A percentile compares a stretch with the other conserved stretches of the same genome.
Conservation (phyloP, 2,329 filamentous ascomycete genomes). For the Cordyceps militaris region DNA sequence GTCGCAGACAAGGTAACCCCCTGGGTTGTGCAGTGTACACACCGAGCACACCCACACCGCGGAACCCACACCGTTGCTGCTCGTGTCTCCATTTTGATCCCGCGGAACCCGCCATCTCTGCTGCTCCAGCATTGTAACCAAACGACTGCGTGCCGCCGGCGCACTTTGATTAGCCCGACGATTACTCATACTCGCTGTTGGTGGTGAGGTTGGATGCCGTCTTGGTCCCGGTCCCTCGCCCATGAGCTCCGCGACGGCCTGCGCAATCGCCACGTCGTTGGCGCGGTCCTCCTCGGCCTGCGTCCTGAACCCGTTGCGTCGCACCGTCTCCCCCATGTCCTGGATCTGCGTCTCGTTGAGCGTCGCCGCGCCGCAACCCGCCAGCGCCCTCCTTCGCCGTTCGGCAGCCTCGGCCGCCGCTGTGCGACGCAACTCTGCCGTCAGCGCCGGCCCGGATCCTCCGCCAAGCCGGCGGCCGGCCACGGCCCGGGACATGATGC, state of each 20-base stretch:
- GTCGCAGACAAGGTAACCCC: constrained; percentile 46
- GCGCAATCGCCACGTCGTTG: constrained; percentile 78
- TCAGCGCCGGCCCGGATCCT: not conserved
- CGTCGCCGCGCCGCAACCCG: constrained; percentile 69
- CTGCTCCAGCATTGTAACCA: not conserved
- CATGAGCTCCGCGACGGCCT: constrained; percentile 78
- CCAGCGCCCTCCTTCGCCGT: constrained; percentile 57
- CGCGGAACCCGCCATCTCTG: not conserved
- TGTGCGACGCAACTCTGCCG: not conserved
- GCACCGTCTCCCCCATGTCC: constrained; percentile 56
- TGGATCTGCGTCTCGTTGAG: constrained; percentile 59
- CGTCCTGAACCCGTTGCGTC: constrained; percentile 69
- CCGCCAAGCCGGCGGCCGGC: constrained; percentile 12
- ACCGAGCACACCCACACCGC: constrained; percentile 44
- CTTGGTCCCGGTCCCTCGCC: constrained; percentile 23
- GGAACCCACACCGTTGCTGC: constrained; percentile 11
- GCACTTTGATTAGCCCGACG: not conserved
- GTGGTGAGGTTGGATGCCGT: too few relatives aligned
- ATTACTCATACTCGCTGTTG: too few relatives aligned
- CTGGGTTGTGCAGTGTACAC: constrained; percentile 52
- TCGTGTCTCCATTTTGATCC: not conserved
- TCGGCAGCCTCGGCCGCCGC: constrained; percentile 33
- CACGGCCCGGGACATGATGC: constrained; percentile 42
- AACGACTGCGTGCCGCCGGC: not conserved
- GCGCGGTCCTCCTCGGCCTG: constrained; percentile 83